phyloP scores from a whole-genome alignment of 2,329 filamentous ascomycete genomes.

The Ophiocordyceps unilateralis region DNA sequence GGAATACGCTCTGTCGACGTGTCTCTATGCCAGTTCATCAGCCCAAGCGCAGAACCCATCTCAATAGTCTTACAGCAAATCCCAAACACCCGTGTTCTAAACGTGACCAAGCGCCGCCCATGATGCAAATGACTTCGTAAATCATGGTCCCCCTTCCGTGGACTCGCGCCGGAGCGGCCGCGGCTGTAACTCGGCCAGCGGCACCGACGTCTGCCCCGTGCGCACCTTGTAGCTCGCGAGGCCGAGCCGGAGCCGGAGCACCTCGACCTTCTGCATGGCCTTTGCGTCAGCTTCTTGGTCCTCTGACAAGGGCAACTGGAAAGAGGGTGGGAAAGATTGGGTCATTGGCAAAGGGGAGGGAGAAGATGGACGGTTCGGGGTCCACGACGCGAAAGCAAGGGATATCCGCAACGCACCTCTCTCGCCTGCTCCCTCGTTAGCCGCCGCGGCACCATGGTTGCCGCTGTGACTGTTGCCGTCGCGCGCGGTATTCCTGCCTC shows the following conservation, averaged over 20 bases:
- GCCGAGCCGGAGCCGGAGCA: slow-evolving; percentile 48
- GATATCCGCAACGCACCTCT: slow-evolving; percentile 21
- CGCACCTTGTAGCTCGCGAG: slow-evolving; percentile 60
- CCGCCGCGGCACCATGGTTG: slow-evolving; percentile 3
- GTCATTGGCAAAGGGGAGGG: too few species aligned
- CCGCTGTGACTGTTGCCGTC: too few species aligned
- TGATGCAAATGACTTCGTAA: not conserved
- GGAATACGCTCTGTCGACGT: not conserved
- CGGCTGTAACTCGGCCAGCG: slow-evolving; percentile 40
- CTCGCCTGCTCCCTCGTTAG: slow-evolving; percentile 35
- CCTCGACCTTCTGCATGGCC: slow-evolving; percentile 37
- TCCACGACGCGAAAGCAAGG: too few species aligned
- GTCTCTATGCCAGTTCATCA: not conserved
- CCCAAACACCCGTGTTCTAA: too few species aligned
- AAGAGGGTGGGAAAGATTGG: too few species aligned
- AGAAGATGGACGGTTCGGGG: not conserved
- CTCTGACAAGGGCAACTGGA: too few species aligned
- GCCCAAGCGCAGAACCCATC: not conserved
- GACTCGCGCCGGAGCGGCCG: slow-evolving; percentile 11
- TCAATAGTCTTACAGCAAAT: too few species aligned
- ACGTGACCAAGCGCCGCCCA: too few species aligned
- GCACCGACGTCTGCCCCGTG: slow-evolving; percentile 52
- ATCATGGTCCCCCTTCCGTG: too few species aligned
- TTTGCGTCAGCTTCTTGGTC: not conserved
- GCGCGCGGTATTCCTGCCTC: slow-evolving; percentile 19